Evolutionary conservation across 257 asterid species (phyloP).

Genomic region (Petrea volubilis): DNA sequence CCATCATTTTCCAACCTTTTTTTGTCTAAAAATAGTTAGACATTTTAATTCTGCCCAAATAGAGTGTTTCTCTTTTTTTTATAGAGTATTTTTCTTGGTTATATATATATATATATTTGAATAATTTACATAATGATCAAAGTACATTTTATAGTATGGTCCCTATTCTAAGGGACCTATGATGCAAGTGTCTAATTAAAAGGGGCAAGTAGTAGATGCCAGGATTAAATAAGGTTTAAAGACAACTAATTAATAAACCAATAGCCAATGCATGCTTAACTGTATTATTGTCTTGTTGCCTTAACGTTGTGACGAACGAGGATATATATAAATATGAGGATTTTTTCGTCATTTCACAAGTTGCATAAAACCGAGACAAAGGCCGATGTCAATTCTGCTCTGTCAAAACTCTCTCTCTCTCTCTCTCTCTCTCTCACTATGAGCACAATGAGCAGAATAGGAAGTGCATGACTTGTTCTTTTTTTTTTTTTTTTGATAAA

Average conservation of each 20-base stretch:
- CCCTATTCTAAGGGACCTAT: too few relatives aligned
- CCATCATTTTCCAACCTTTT: too few relatives aligned
- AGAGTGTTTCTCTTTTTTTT: too few relatives aligned
- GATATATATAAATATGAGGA: background rate
- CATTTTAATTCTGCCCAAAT: too few relatives aligned
- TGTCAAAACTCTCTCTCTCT: slow-evolving; percentile 26
- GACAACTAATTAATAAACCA: slow-evolving; percentile 6
- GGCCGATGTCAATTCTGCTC: slow-evolving; percentile 56
- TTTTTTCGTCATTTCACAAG: slow-evolving; percentile 12
- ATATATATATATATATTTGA: background rate
- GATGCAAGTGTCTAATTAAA: background rate
- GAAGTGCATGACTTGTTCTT: slow-evolving; percentile 23
- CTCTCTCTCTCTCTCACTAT: slow-evolving; percentile 25
- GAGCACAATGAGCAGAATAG: slow-evolving; percentile 7
- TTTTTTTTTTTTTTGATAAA: too few relatives aligned
- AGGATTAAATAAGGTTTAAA: slow-evolving; percentile 11
- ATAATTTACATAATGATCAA: too few relatives aligned
- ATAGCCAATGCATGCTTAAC: background rate
- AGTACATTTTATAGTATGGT: background rate
- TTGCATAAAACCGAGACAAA: slow-evolving; percentile 33
- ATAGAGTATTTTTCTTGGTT: too few relatives aligned
- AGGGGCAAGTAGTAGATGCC: slow-evolving; percentile 9
- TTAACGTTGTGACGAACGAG: slow-evolving; percentile 13
- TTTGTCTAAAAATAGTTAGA: too few relatives aligned
- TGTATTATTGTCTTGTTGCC: background rate